Evolutionary conservation across 2,329 filamentous ascomycete genomes (phyloP), one percentile per base, ranked within the genome.

Genomic region (Fusarium armeniacum): DNA sequence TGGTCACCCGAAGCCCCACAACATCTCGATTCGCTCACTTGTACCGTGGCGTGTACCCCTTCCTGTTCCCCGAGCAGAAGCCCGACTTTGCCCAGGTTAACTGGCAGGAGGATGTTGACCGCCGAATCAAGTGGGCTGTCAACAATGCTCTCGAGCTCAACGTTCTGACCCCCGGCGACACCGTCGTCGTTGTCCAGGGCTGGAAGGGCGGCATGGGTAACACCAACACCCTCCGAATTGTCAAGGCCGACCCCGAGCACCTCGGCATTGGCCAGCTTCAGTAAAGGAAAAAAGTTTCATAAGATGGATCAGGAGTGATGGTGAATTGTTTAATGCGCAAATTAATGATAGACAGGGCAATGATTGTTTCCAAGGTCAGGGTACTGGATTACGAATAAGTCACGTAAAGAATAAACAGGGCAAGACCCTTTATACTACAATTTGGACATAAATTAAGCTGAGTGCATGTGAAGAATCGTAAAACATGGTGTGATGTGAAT

Each of bases 61-160:
- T 99, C 91, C 87, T 92, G 77, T 98, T 98, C 87, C 89, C 91
- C 56, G 92, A 97, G 85, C 83, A 85, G 76, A 98, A 98, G 90
- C 96, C 96, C 75, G 93, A 99, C 85, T 99, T 98, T 83, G 88
- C 87, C 80, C 89, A 91, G 82, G 89, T 91, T 77, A 94, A 97
- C 84, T 99, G 96, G 96, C 96, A 99, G 85, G 94, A 98, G 86
- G 95, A 99, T 83, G 96, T 99, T 75, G 96, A 99, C 84, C 90
- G 91, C 80, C 93, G 96, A 79, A 93, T 99, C 82, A 97, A 95
- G 88, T 99, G 95, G 94, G 96, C 93, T 80, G 93, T 99, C 80
- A 85, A 88, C 79, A 89, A 94, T 79, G 96, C 93, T 75, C 89
- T 97, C 77, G 89, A 91, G 82, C 91, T 99, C 69, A 89, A 90